Evolutionary conservation across 2,329 filamentous ascomycete genomes (phyloP), one percentile per base, ranked within the genome.

Genomic region (Phialophora expanda): DNA sequence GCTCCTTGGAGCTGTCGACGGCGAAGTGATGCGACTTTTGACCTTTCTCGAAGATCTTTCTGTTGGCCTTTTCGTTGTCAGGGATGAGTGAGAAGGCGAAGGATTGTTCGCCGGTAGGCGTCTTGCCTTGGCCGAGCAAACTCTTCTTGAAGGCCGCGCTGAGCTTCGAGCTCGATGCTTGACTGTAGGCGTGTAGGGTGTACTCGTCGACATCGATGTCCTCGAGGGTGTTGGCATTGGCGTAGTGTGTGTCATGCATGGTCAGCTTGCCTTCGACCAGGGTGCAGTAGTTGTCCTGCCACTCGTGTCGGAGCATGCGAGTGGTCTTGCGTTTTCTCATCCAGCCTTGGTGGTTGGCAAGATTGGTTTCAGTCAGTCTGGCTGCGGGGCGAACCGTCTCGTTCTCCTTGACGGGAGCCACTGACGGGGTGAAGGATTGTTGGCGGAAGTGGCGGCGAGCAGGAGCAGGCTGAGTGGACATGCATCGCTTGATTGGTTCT

Each of bases 321-420:
- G 91, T 96, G 38, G 90, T 96, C 81, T 92, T 92, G 75, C 94
- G 91, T 84, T 96, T 97, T 84, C 92, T 93, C 88, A 99, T 96
- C 78, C 89, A 93, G 1, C 95, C 95, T 57, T 91, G 87, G 78
- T 93, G 91, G 38, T 87, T 86, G 69, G 65, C 66, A 22, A 72
- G 64, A 32, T 70, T 65, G 22, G 67, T 60, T 34, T 72, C 70
- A 22, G 67, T 70, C 28, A 66, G 38, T 12, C 64, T 59, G 6
- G 56, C 32, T 20, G 62, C 22, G 3, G 64, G n/a, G 41, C 59
- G 62, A n/a, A 38, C 26, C 9, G 38, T 30, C 20, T 65, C 61
- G 67, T 70, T 68, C 60, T 71, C 70, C 62, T 58, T 60, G 32
- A 71, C 68, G 2, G 70, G 70, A 26, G 67, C 62, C 46, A 73